These are phyloP conservation scores for Cucumis hystrix DNA, from an alignment of 306 rosid species.

Conservation along the genomic window DNA sequence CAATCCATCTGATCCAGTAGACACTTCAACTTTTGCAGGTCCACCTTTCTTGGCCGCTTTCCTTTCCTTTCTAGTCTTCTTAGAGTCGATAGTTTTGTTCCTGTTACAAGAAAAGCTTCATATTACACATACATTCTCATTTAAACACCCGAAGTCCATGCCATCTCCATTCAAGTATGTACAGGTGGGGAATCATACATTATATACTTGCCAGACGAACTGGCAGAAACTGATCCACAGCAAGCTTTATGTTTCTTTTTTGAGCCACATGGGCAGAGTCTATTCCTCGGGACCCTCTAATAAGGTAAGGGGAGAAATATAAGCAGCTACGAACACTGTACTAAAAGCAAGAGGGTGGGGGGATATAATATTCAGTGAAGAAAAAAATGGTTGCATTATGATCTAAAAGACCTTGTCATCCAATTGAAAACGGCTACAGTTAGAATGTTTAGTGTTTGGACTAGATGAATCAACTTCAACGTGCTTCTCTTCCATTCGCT, in stretches of 20 bases:
- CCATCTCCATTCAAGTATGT: neutral
- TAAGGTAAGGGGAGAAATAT: neutral
- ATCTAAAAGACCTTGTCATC: conserved; percentile 38
- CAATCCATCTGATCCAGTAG: conserved; percentile 24
- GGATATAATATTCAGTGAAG: neutral
- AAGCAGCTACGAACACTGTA: neutral
- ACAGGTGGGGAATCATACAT: conserved; percentile 29
- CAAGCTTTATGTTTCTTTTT: conserved; percentile 73
- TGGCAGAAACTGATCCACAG: conserved; percentile 48
- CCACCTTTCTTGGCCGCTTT: conserved; percentile 41
- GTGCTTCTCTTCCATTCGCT: conserved; percentile 19
- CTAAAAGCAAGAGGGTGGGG: neutral
- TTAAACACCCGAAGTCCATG: neutral
- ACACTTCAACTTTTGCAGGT: conserved; percentile 15
- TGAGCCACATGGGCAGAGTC: conserved; percentile 67
- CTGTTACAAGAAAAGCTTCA: conserved; percentile 29
- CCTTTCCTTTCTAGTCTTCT: conserved; percentile 37
- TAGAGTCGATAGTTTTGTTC: conserved; percentile 35
- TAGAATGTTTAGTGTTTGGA: conserved; percentile 8
- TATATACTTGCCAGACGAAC: conserved; percentile 29
- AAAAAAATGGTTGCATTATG: neutral
- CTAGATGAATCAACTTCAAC: conserved; percentile 17
- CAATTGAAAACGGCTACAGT: conserved; percentile 18
- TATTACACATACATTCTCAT: conserved; percentile 8
- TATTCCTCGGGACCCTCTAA: conserved; percentile 57